Evolutionary conservation across 2,329 filamentous ascomycete genomes (phyloP), one percentile per base, ranked within the genome.

Genomic region (Zelopaecilomyces penicillatus): DNA sequence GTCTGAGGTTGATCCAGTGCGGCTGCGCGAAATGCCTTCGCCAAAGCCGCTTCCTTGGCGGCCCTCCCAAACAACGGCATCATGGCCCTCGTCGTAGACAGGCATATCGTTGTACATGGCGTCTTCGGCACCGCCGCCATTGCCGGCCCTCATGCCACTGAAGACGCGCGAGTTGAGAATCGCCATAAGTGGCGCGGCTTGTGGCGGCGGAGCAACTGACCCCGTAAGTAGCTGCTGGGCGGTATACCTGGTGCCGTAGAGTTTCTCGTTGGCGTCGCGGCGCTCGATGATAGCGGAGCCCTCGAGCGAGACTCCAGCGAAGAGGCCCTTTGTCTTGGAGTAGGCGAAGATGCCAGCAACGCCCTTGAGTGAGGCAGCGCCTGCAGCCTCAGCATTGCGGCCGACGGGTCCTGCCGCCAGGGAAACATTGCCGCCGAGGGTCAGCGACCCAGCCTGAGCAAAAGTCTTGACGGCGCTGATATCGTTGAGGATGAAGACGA

Each of bases 401-500:
- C 93, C 93, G 28, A 98, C 79, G 0, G 93, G 93, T 1, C 93
- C 93, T 5, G 93, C 93, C 12, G 93, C 93, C 56, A 98, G 84
- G 4, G 88, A 95, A 32, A 97, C 93, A 60, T 98, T 98, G 52
- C 93, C 93, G 56, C 93, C 93, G 5, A 98, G 75, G 4, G 93
- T 97, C 50, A 98, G 73, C 43, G 86, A 91, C 4, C 93, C 93
- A 34, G 85, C 82, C 65, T 97, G 91, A 5, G 90, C 88, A 66
- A 98, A 97, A 6, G 91, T 90, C 65, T 87, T 87, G 53, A 98
- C 91, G 37, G 93, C 91, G 47, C 74, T 80, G 36, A 82, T 73
- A 61, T 98, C 91, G 68, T 98, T 98, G 52, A 98, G 81, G 53
- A 98, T 96, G 68, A 98, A 97, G 62, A 98, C 93, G 62, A 98